Percentiles rank a stretch among this genome's conserved stretches.
These are phyloP conservation scores for Beta macrorhiza DNA, from an alignment of 179 eudicot genomes.

Conservation along the genomic window DNA sequence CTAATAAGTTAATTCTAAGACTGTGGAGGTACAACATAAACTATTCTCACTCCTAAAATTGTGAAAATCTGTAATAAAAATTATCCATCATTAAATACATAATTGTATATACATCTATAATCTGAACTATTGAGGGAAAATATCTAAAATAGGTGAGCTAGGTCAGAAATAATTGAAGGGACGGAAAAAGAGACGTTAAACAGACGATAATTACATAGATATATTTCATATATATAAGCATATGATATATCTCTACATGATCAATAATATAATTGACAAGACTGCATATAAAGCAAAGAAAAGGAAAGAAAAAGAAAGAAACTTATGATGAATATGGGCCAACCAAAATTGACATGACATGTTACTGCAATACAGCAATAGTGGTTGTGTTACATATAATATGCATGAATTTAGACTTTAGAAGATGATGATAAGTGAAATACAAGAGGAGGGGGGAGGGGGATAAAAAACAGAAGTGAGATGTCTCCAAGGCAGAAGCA, in stretches of 20 bases:
- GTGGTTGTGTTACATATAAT: slow-evolving; percentile 11
- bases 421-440: not conserved
- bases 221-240: too few species aligned
- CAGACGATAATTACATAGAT: not conserved
- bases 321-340: slow-evolving; percentile 23
- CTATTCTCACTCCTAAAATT: too few species aligned
- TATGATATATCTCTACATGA: not conserved
- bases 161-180: slow-evolving; percentile 2
- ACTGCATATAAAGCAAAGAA: not conserved
- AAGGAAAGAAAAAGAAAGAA: not conserved
- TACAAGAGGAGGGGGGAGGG: not conserved
- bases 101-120: not conserved
- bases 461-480: slow-evolving; percentile 11
- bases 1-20: too few species aligned
- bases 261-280: slow-evolving; percentile 16
- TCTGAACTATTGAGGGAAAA: not conserved
- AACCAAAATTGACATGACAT: slow-evolving; percentile 32
- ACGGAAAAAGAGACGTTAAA: not conserved
- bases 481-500: slow-evolving; percentile 39
- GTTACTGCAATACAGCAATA: slow-evolving; percentile 20
- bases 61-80: too few species aligned
- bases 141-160: not conserved
- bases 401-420: slow-evolving; percentile 29
- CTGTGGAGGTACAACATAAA: too few species aligned
- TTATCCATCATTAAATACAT: not conserved